Base-by-base conservation (phyloP, 768 basidiomycete species). In the Tubosaeta brunneosetosa region DNA sequence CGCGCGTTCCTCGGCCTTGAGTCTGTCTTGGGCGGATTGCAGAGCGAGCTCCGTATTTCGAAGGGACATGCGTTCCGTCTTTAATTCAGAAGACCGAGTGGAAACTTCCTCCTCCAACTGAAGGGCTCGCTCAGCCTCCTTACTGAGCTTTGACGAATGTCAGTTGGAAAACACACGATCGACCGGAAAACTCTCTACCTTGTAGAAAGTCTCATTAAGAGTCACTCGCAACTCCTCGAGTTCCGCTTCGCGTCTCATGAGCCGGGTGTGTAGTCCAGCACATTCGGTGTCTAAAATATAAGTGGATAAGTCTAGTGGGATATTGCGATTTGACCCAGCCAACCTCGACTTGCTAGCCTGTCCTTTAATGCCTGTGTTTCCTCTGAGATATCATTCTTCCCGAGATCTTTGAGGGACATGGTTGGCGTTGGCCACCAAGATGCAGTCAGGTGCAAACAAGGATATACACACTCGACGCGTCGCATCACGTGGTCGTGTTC, bases 51-150 rank as follows among this genome's bases (percentile, higher is more conserved):
- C 76, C 0, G 74, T 58, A 59, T 88, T 88, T 53, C 76, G 77
- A 4, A 74, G 72, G 9, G 73, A 65, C 11, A 81, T 64, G 33
- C 75, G 77, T 61, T 85, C 82, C 19, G 77, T 79, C 38, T 74
- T 77, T 29, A 86, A 72, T 22, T 84, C 83, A 41, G 82, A 76
- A n/a, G 75, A 74, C 34, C 73, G 76, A 61, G 73, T 72, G 8
- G 66, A 67, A 19, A 82, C 71, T 29, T 78, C 75, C 1, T 69
- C 64, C 61, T 88, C 84, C 22, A 88, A 73, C 47, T 72, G 69
- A 41, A 85, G 64, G 14, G 74, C 78, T 27, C 81, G 81, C 54
- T 77, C 73, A 6, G 80, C 74, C 69, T 88, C 85, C 50, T 67
- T 64, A 41, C 74, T 75, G 46, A 88, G 70, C 86, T 88, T 54